A percentile compares a stretch with the other conserved stretches of the same genome.
Conservation (phyloP, 2,329 filamentous ascomycete species). For the Hyphodiscus sp. region DNA sequence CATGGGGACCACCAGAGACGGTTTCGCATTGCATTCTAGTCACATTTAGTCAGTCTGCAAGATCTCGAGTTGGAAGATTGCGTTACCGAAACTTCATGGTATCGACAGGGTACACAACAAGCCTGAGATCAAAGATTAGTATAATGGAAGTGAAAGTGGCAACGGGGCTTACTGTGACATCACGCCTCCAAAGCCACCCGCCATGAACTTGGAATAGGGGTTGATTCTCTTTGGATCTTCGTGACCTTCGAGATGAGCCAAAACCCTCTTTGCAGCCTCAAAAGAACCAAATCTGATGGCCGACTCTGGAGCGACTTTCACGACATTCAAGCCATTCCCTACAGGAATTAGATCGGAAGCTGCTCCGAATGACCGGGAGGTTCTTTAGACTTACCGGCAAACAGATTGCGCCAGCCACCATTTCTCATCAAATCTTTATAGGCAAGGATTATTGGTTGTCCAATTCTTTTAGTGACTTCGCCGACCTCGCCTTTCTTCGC, state of each 20-base stretch:
- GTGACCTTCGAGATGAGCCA: conserved; percentile 84
- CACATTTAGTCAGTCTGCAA: conserved; percentile 8
- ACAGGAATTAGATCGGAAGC: conserved; percentile 12
- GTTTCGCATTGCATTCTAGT: conserved; percentile 80
- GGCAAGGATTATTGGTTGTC: conserved; percentile 65
- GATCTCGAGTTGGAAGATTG: not conserved
- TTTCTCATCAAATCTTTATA: conserved; percentile 74
- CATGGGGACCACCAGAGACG: conserved; percentile 75
- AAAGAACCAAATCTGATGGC: conserved; percentile 98
- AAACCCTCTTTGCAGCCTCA: conserved; percentile 83
- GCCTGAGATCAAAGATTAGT: conserved; percentile 39
- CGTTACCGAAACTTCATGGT: conserved; percentile 51
- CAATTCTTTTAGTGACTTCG: conserved; percentile 57
- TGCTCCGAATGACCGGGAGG: not conserved
- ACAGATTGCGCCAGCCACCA: conserved; percentile 82
- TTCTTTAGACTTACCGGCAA: conserved; percentile 62
- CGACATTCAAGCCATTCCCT: conserved; percentile 94
- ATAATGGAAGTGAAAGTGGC: not conserved
- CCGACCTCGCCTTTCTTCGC: conserved; percentile 64
- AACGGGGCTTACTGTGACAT: conserved; percentile 67
- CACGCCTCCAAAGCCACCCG: conserved; percentile 88
- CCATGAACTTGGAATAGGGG: conserved; percentile 80
- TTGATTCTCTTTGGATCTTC: conserved; percentile 73
- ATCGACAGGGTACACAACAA: conserved; percentile 67
- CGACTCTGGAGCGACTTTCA: conserved; percentile 98